Conservation (phyloP, 441 rosid species). For the Pelargonium fulgidum region DNA sequence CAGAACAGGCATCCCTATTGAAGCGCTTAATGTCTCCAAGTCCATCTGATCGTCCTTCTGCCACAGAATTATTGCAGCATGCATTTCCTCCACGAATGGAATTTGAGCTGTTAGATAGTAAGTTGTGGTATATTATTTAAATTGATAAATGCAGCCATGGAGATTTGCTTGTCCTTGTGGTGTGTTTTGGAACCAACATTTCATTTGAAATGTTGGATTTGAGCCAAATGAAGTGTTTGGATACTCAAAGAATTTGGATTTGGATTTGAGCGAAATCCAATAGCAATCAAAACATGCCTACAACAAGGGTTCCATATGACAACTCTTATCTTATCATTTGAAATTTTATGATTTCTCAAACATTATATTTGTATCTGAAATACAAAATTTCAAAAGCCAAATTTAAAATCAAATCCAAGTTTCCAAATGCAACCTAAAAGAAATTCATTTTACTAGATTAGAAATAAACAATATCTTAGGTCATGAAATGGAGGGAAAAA, state of each 20-base stretch:
- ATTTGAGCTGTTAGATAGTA: slow-evolving; percentile 78
- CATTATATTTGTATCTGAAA: too few species aligned
- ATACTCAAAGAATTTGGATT: too few species aligned
- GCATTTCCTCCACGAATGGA: slow-evolving; percentile 94
- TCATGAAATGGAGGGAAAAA: background rate
- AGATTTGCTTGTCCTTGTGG: background rate
- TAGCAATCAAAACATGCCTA: too few species aligned
- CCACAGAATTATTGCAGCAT: slow-evolving; percentile 69
- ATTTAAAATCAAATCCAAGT: too few species aligned
- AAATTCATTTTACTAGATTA: background rate
- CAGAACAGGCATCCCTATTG: slow-evolving; percentile 83
- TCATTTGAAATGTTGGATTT: too few species aligned
- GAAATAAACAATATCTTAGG: background rate
- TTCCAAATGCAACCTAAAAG: background rate
- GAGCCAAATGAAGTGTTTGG: too few species aligned
- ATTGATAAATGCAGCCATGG: background rate
- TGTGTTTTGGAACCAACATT: background rate
- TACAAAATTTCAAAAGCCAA: too few species aligned
- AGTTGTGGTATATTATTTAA: slow-evolving; percentile 26
- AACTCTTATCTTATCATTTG: too few species aligned
- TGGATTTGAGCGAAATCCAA: too few species aligned
- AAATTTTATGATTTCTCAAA: too few species aligned
- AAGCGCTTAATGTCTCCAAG: slow-evolving; percentile 71
- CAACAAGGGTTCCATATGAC: too few species aligned
- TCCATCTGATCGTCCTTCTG: slow-evolving; percentile 98